Percentiles rank a stretch among this genome's conserved stretches.
phyloP scores from a whole-genome alignment of 805 yeast genomes.

The Candida railenensis region DNA sequence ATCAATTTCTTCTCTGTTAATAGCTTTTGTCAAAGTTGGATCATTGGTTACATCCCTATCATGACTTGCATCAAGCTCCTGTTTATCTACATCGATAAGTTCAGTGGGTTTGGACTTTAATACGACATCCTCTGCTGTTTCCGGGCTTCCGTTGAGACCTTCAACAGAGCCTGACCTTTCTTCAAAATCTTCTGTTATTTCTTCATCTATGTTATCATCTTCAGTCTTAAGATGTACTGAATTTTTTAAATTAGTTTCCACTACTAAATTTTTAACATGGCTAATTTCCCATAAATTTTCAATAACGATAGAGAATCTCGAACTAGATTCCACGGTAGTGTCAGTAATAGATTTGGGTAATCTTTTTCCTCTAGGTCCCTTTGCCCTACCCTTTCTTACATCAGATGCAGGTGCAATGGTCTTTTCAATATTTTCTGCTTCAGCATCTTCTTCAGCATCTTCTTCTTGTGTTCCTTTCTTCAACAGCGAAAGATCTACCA shows the following conservation, averaged over 20 bases:
- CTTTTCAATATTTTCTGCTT: conserved; percentile 2
- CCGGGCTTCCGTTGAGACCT: too few species aligned
- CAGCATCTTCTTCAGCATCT: conserved; percentile 11
- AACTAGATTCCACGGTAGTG: conserved; percentile 32
- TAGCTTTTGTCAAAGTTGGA: too few species aligned
- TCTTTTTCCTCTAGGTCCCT: conserved; percentile 73
- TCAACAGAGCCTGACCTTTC: too few species aligned
- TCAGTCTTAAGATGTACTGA: too few species aligned
- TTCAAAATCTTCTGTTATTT: too few species aligned
- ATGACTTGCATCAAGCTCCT: too few species aligned
- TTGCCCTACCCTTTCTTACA: conserved; percentile 53
- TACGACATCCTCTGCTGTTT: too few species aligned
- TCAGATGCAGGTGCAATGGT: conserved; percentile 23
- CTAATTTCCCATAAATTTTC: conserved; percentile 38
- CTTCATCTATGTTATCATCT: too few species aligned
- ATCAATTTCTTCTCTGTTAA: too few species aligned
- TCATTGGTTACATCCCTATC: too few species aligned
- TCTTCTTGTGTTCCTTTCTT: conserved; percentile 18
- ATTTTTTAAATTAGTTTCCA: neutral
- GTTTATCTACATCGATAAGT: too few species aligned
- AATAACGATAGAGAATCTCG: conserved; percentile 30
- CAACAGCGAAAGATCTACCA: conserved; percentile 46
- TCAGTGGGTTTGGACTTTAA: too few species aligned
- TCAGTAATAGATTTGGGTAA: conserved; percentile 58
- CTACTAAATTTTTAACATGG: conserved; percentile 4